Conservation (phyloP, 2,329 filamentous ascomycete species). For the Pseudopyrenochaeta lycopersici region DNA sequence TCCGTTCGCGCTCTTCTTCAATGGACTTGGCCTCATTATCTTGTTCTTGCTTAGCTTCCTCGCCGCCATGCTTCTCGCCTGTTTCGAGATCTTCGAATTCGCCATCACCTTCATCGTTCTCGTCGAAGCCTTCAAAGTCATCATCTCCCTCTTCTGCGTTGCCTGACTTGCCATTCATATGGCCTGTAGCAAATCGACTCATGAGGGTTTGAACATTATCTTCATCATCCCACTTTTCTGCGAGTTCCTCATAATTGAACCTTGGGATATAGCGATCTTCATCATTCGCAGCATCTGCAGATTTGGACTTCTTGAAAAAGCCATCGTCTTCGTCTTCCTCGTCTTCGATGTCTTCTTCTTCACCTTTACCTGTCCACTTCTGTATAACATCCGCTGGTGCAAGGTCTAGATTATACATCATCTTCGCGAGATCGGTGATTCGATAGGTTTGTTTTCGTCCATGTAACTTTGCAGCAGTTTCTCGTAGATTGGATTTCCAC, state of each 20-base stretch:
- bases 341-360: slow-evolving; percentile 60
- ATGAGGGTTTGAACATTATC: slow-evolving; percentile 80
- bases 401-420: slow-evolving; percentile 87
- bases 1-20: slow-evolving; percentile 89
- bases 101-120: slow-evolving; percentile 74
- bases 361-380: slow-evolving; percentile 78
- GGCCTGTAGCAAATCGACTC: slow-evolving; percentile 76
- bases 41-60: slow-evolving; percentile 52
- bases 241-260: slow-evolving; percentile 82
- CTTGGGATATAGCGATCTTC: slow-evolving; percentile 83
- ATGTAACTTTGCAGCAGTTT: slow-evolving; percentile 77
- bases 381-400: slow-evolving; percentile 77
- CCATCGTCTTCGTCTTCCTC: slow-evolving; percentile 72
- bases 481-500: slow-evolving; percentile 89
- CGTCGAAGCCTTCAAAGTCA: slow-evolving; percentile 66
- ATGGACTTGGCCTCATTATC: slow-evolving; percentile 63
- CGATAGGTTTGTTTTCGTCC: slow-evolving; percentile 76
- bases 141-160: slow-evolving; percentile 57
- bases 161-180: slow-evolving; percentile 58
- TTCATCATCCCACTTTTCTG: slow-evolving; percentile 83
- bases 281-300: slow-evolving; percentile 57
- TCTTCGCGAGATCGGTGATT: slow-evolving; percentile 80
- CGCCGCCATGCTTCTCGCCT: slow-evolving; percentile 66
- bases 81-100: slow-evolving; percentile 88
- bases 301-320: slow-evolving; percentile 67